A percentile compares a stretch with the other conserved stretches of the same genome.
Conservation (phyloP, 768 basidiomycete genomes). For the Trametes punicea region DNA sequence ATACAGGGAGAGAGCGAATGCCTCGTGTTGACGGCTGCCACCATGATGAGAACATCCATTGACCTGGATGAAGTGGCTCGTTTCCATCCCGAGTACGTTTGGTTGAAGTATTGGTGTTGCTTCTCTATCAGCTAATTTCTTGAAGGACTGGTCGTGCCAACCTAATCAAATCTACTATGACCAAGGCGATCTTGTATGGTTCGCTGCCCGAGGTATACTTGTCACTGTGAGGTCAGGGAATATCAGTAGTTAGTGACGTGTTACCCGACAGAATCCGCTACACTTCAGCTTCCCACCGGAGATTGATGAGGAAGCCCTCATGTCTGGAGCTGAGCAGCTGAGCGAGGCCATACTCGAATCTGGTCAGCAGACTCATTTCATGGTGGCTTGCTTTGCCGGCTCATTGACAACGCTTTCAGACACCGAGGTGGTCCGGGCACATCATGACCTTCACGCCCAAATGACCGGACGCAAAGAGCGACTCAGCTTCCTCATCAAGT, state of each 20-base stretch:
- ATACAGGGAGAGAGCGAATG: constrained; percentile 45
- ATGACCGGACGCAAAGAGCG: constrained; percentile 71
- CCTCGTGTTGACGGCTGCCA: constrained; percentile 62
- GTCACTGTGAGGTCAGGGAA: background rate
- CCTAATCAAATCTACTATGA: constrained; percentile 76
- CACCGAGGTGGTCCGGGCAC: constrained; percentile 61
- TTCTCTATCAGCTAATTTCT: background rate
- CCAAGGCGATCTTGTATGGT: constrained; percentile 78
- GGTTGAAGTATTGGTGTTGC: background rate
- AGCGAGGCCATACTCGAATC: constrained; percentile 71
- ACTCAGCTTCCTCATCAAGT: constrained; percentile 80
- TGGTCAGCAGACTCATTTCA: constrained; percentile 40
- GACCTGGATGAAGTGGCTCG: constrained; percentile 57
- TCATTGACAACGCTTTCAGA: constrained; percentile 37
- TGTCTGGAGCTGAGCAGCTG: constrained; percentile 75
- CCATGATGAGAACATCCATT: constrained; percentile 64
- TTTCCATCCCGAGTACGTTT: constrained; percentile 62
- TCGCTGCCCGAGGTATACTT: constrained; percentile 54
- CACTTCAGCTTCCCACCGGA: constrained; percentile 80
- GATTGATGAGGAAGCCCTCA: constrained; percentile 73
- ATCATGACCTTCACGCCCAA: constrained; percentile 80
- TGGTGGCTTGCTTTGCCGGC: background rate
- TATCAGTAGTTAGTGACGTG: background rate
- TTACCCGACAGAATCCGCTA: constrained; percentile 57
- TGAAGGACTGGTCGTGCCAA: constrained; percentile 60